These are phyloP conservation scores for Vitis hybrid DNA, from an alignment of 177 flowering plant species.

Conservation along the genomic window DNA sequence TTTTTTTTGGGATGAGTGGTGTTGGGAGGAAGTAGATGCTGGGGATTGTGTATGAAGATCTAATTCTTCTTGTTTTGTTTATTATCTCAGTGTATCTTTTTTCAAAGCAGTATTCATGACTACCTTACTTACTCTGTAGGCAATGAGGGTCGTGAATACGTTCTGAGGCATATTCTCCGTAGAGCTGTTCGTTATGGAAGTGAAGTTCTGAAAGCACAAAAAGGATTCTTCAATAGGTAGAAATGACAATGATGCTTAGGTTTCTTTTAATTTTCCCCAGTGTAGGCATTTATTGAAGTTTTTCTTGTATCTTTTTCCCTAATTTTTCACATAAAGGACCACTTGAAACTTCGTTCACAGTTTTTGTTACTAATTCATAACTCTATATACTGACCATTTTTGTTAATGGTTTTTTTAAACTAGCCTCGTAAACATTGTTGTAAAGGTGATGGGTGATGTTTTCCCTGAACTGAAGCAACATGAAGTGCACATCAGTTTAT, in stretches of 20 bases:
- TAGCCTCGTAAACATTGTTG: conserved; percentile 79
- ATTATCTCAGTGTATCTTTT: no score
- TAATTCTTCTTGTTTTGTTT: no score
- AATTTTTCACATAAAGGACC: no score
- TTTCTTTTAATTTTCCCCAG: not conserved
- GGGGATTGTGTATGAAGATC: no score
- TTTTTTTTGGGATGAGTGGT: no score
- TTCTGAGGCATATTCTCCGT: conserved; percentile 88
- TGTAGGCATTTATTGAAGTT: no score
- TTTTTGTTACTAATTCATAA: no score
- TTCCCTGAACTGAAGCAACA: conserved; percentile 86
- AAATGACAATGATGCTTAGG: conserved; percentile 8
- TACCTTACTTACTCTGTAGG: conserved; percentile 36
- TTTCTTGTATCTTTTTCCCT: no score
- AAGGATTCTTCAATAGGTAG: conserved; percentile 93
- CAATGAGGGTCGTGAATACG: conserved; percentile 98
- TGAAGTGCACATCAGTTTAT: conserved; percentile 57
- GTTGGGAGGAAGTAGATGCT: no score
- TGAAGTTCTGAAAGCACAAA: conserved; percentile 86
- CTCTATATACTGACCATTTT: not conserved
- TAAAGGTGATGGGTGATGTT: conserved; percentile 76
- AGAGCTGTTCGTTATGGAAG: conserved; percentile 97
- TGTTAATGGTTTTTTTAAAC: conserved; percentile 1
- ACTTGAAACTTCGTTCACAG: no score
- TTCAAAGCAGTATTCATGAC: no score